phyloP scores from a whole-genome alignment of 495 filamentous ascomycete genomes.

The Filosporella fistucella region DNA sequence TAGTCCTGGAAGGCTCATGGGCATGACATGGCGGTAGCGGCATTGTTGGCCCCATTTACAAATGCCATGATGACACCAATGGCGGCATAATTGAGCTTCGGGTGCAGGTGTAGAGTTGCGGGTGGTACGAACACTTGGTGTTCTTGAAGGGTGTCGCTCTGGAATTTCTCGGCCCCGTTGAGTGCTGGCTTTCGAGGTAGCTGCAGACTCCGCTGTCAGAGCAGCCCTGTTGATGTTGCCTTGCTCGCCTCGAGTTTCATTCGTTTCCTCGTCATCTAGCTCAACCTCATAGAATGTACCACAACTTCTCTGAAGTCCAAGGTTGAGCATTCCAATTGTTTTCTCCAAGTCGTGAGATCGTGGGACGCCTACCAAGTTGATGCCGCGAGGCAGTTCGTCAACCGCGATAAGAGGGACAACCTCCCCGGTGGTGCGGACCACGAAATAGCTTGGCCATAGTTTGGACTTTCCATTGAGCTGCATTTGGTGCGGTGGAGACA shows the following conservation, averaged over 20 bases:
- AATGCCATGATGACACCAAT: conserved; percentile 39
- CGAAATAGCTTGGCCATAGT: conserved; percentile 28
- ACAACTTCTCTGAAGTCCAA: conserved; percentile 28
- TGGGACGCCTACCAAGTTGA: conserved; percentile 33
- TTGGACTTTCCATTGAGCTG: no score
- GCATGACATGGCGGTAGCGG: conserved; percentile 38
- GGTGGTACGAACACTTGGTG: not conserved
- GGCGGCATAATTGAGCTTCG: conserved; percentile 31
- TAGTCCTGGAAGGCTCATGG: conserved; percentile 29
- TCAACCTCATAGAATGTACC: conserved; percentile 29
- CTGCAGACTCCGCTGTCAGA: no score
- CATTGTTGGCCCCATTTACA: conserved; percentile 39
- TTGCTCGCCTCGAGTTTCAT: conserved; percentile 2
- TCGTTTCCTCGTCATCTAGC: not conserved
- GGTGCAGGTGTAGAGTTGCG: conserved; percentile 3
- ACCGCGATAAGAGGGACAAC: conserved; percentile 40
- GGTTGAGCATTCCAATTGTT: conserved; percentile 32
- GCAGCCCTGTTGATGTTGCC: not conserved
- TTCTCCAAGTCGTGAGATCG: conserved; percentile 33
- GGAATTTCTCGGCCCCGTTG: no score
- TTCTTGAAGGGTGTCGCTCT: no score
- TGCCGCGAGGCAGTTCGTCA: conserved; percentile 38
- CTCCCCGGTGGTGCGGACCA: conserved; percentile 33
- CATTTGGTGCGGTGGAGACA: no score
- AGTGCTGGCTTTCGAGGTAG: no score